Conservation (phyloP, 2,329 filamentous ascomycete species). For the Rhynchosporium graminicola region DNA sequence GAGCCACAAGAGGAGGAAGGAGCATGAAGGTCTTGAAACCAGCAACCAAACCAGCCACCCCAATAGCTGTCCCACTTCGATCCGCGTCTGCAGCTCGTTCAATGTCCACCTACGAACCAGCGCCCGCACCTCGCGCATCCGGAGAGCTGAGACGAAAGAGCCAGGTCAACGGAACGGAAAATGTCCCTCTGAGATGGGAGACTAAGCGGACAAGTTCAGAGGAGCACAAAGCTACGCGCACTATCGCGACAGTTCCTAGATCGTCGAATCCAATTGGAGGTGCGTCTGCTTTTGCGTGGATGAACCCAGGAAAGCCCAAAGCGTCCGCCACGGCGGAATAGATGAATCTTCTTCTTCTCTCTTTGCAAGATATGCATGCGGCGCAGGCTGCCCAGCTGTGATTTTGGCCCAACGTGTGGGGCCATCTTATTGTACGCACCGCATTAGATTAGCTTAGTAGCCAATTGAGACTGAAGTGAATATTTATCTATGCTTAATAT, state of each 20-base stretch:
- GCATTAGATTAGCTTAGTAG: slow-evolving; percentile 12
- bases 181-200: slow-evolving; percentile 49
- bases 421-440: background rate
- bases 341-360: slow-evolving; percentile 1
- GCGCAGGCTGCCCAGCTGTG: slow-evolving; percentile 12
- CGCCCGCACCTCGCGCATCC: slow-evolving; percentile 45
- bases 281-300: slow-evolving; percentile 93
- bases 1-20: slow-evolving; percentile 63
- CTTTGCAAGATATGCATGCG: background rate
- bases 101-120: slow-evolving; percentile 54
- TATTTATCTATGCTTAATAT: too few relatives aligned
- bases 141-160: slow-evolving; percentile 57
- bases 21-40: slow-evolving; percentile 92
- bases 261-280: slow-evolving; percentile 83
- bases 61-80: slow-evolving; percentile 43
- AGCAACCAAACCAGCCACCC: slow-evolving; percentile 60
- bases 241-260: slow-evolving; percentile 47
- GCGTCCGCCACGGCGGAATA: slow-evolving; percentile 30
- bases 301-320: slow-evolving; percentile 55
- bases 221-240: slow-evolving; percentile 36
- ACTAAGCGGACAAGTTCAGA: slow-evolving; percentile 49
- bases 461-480: slow-evolving; percentile 10
- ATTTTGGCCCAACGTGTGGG: background rate
- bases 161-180: slow-evolving; percentile 44
- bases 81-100: slow-evolving; percentile 49